These are phyloP conservation scores for Hymenoscyphus albidus DNA, from an alignment of 2,329 filamentous ascomycete genomes.

Conservation along the genomic window DNA sequence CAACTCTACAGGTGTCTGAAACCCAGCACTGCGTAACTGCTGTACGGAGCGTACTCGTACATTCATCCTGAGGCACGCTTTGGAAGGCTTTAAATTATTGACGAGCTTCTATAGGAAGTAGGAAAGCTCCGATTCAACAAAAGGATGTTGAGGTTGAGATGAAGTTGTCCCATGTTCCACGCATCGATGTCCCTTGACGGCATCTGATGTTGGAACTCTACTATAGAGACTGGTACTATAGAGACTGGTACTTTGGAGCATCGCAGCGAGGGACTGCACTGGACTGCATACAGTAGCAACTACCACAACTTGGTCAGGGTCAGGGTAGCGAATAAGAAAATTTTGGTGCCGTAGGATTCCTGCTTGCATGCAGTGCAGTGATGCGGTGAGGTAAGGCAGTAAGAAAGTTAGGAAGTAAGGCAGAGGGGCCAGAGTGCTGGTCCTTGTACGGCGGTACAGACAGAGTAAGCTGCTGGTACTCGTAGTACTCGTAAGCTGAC, in stretches of 20 bases:
- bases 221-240: neutral
- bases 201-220: neutral
- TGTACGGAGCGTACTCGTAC: too few relatives aligned
- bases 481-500: too few relatives aligned
- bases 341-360: too few relatives aligned
- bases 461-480: too few relatives aligned
- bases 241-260: neutral
- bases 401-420: too few relatives aligned
- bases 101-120: neutral
- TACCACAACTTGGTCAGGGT: too few relatives aligned
- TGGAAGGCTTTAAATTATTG: neutral
- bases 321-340: too few relatives aligned
- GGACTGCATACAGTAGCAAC: too few relatives aligned
- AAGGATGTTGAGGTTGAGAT: neutral
- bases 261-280: neutral
- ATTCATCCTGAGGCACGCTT: neutral
- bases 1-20: neutral
- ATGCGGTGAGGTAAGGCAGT: too few relatives aligned
- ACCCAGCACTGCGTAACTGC: neutral
- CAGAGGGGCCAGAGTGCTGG: too few relatives aligned
- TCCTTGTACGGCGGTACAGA: too few relatives aligned
- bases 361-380: too few relatives aligned
- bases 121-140: neutral
- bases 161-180: neutral
- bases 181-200: neutral